Percentiles rank a stretch among this genome's conserved stretches.
phyloP scores from a whole-genome alignment of 805 yeast species.

The Hanseniaspora pseudoguilliermondii region DNA sequence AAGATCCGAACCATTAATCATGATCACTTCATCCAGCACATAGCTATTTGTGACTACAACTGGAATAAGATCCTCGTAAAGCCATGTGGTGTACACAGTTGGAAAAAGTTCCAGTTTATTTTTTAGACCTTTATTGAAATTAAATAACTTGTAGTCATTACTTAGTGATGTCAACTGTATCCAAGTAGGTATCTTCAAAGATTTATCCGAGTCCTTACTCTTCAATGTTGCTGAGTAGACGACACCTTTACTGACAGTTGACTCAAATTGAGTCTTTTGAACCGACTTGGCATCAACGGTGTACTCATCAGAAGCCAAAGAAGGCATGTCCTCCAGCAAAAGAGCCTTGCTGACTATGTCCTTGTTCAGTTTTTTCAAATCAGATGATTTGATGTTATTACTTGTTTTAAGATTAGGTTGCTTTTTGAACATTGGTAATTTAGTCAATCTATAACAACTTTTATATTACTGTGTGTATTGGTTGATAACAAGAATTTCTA shows the following conservation, averaged over 20 bases:
- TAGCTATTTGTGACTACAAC: constrained; percentile 55
- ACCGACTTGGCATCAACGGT: constrained; percentile 31
- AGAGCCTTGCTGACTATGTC: constrained; percentile 4
- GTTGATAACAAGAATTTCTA: too few species aligned
- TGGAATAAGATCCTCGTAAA: constrained; percentile 50
- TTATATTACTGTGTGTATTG: not conserved
- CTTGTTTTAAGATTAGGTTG: constrained; percentile 49
- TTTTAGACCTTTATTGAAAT: constrained; percentile 3
- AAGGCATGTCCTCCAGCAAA: not conserved
- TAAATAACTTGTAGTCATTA: constrained; percentile 5
- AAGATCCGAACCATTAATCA: constrained; percentile 68
- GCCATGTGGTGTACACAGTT: constrained; percentile 62
- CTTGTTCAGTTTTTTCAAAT: constrained; percentile 35
- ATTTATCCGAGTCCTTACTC: constrained; percentile 22
- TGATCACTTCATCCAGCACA: constrained; percentile 45
- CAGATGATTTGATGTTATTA: constrained; percentile 72
- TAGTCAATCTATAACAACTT: not conserved
- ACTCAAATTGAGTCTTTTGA: constrained; percentile 55
- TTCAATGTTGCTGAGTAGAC: constrained; percentile 37
- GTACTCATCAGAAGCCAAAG: constrained; percentile 26
- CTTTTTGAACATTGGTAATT: constrained; percentile 24
- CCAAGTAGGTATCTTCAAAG: constrained; percentile 58
- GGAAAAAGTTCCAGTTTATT: constrained; percentile 38
- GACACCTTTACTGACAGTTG: constrained; percentile 40
- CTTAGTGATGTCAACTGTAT: constrained; percentile 30